These are phyloP conservation scores for Cyclotella atomus DNA, from an alignment of 108 stramenopile species.

Conservation along the genomic window DNA sequence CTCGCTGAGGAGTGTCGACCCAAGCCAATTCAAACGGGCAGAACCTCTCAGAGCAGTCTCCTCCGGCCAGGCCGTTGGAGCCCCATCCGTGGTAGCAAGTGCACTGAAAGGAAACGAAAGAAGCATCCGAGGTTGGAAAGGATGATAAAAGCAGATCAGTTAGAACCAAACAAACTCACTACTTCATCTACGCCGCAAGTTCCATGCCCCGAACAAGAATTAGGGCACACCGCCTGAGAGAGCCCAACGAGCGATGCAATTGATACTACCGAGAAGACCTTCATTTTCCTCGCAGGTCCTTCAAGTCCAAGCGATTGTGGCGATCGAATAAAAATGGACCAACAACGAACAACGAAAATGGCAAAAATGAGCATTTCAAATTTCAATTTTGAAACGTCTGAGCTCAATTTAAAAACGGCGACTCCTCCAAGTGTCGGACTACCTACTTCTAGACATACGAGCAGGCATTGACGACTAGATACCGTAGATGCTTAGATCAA, in stretches of 20 bases:
- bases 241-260: conserved; percentile 26
- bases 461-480: too few relatives aligned
- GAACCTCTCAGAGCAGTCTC: conserved; percentile 79
- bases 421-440: too few relatives aligned
- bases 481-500: too few relatives aligned
- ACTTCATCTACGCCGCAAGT: conserved; percentile 66
- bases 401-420: too few relatives aligned
- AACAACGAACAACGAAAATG: too few relatives aligned
- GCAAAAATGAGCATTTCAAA: too few relatives aligned
- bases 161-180: conserved; percentile 32
- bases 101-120: conserved; percentile 38
- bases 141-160: not conserved
- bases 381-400: too few relatives aligned
- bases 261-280: conserved; percentile 15
- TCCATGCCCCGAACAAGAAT: conserved; percentile 70
- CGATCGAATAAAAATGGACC: too few relatives aligned
- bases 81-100: conserved; percentile 81
- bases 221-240: conserved; percentile 55
- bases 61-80: conserved; percentile 56
- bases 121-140: not conserved
- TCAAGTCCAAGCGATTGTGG: too few relatives aligned
- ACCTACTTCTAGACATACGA: too few relatives aligned
- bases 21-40: conserved; percentile 61
- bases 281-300: not conserved
- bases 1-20: conserved; percentile 38